Percentiles rank a stretch among this genome's conserved stretches.
phyloP scores from a whole-genome alignment of 805 yeast species.

The Yarrowia divulgata region DNA sequence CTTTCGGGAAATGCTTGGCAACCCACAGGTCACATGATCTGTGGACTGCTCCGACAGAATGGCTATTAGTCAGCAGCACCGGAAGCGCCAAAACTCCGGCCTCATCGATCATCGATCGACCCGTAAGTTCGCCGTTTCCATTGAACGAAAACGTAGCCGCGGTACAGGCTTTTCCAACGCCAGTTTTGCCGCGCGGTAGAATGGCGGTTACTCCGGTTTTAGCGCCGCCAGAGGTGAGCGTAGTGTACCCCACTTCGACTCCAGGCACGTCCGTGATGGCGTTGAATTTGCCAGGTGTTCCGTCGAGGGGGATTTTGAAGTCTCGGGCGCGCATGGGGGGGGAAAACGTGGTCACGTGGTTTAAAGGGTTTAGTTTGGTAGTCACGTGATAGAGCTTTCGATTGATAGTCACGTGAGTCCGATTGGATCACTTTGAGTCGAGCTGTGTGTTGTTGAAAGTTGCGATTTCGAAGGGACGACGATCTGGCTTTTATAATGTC shows the following conservation, averaged over 20 bases:
- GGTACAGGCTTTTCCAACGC: conserved; percentile 24
- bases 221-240: not conserved
- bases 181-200: conserved; percentile 16
- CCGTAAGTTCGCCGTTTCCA: conserved; percentile 24
- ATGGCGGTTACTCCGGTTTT: conserved; percentile 24
- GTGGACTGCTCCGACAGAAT: conserved; percentile 11
- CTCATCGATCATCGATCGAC: conserved; percentile 32
- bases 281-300: not conserved
- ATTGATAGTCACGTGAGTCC: not conserved
- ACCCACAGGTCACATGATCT: conserved; percentile 18
- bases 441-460: not conserved
- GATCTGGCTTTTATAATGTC: not conserved
- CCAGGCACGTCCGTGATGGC: conserved; percentile 34
- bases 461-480: too few relatives aligned
- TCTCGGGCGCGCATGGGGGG: not conserved
- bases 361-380: too few relatives aligned
- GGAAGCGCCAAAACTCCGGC: conserved; percentile 27
- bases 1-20: conserved; percentile 12
- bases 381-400: not conserved
- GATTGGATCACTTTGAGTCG: too few relatives aligned
- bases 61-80: conserved; percentile 6
- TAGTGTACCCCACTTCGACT: conserved; percentile 14
- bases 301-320: conserved; percentile 11
- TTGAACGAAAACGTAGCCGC: conserved; percentile 27
- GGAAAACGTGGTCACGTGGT: too few relatives aligned